Conservation (phyloP, 2,329 filamentous ascomycete species). For the Parasarocladium wereldwijsianum region DNA sequence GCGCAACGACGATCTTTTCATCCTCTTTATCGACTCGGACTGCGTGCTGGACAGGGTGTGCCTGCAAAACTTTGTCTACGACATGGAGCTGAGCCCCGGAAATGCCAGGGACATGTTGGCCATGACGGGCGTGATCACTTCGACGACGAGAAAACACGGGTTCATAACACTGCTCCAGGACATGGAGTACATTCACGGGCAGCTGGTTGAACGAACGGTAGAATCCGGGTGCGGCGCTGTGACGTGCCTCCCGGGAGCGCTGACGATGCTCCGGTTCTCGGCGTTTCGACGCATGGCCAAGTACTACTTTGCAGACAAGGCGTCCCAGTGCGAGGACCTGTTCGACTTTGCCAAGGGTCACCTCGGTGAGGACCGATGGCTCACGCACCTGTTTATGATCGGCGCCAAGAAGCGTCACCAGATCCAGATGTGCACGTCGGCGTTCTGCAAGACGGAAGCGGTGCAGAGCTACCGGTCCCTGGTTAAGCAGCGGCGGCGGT, state of each 20-base stretch:
- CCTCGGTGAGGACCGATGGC: conserved; percentile 87
- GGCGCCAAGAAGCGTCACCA: conserved; percentile 85
- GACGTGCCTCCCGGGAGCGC: conserved; percentile 85
- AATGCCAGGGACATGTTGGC: conserved; percentile 87
- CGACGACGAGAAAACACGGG: conserved; percentile 76
- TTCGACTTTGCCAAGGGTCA: conserved; percentile 97
- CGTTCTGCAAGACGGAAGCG: conserved; percentile 96
- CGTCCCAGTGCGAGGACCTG: conserved; percentile 85
- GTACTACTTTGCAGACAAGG: conserved; percentile 96
- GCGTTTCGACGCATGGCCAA: conserved; percentile 95
- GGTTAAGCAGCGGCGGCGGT: conserved; percentile 85
- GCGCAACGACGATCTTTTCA: conserved; percentile 81
- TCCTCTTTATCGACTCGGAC: conserved; percentile 94
- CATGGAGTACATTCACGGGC: conserved; percentile 96
- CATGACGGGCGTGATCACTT: conserved; percentile 95
- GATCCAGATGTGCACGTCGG: conserved; percentile 94
- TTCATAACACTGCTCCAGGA: conserved; percentile 89
- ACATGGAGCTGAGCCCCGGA: conserved; percentile 94
- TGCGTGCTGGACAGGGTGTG: conserved; percentile 86
- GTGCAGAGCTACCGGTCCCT: conserved; percentile 77
- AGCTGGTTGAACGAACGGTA: conserved; percentile 88
- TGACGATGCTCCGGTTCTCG: conserved; percentile 91
- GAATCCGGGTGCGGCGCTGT: conserved; percentile 90
- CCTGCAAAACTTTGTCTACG: conserved; percentile 94
- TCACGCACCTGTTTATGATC: conserved; percentile 98